Percentiles rank a stretch among this genome's conserved stretches.
These are phyloP conservation scores for Arabis alpina DNA, from an alignment of 345 rosid genomes.

Conservation along the genomic window DNA sequence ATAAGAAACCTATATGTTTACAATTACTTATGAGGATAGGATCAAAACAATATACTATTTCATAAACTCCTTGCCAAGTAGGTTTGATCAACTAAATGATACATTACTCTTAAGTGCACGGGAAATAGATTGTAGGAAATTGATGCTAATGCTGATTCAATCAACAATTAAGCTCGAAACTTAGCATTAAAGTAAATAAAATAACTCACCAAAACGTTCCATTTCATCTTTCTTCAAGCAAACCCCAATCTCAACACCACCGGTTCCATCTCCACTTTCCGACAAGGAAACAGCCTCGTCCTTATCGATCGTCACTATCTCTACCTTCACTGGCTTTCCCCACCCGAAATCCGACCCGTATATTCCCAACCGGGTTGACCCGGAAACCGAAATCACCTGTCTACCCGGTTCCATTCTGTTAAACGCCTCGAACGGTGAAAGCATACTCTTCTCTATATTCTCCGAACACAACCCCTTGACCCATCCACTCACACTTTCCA, in stretches of 20 bases:
- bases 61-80: too few species aligned
- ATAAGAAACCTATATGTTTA: too few species aligned
- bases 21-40: too few species aligned
- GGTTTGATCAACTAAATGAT: too few species aligned
- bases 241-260: constrained; percentile 45
- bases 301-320: constrained; percentile 40
- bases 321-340: constrained; percentile 42
- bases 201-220: constrained; percentile 30
- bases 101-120: too few species aligned
- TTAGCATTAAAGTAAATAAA: too few species aligned
- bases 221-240: constrained; percentile 34
- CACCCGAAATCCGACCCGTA: constrained; percentile 45
- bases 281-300: constrained; percentile 40
- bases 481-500: constrained; percentile 29
- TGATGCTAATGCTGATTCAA: too few species aligned
- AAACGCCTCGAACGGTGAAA: constrained; percentile 30
- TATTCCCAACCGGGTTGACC: constrained; percentile 46
- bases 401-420: constrained; percentile 35
- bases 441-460: constrained; percentile 31
- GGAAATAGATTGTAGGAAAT: too few species aligned
- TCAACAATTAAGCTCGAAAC: too few species aligned
- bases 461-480: constrained; percentile 25
- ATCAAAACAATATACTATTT: too few species aligned
- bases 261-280: constrained; percentile 39
- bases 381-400: constrained; percentile 42